Conservation (phyloP, 768 basidiomycete genomes). For the Daedaleopsis sinensis region DNA sequence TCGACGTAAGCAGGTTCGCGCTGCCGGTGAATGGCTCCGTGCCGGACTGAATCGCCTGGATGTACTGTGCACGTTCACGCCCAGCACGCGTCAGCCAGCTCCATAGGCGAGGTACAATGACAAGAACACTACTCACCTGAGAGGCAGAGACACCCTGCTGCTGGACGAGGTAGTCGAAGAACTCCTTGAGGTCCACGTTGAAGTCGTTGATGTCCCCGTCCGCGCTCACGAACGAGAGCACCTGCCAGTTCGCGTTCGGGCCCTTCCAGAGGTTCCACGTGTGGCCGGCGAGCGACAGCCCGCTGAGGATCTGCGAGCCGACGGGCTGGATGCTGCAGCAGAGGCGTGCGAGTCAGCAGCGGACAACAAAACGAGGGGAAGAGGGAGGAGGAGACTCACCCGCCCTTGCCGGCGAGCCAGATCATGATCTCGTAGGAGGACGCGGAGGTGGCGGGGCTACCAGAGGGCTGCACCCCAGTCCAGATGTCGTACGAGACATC, state of each 20-base stretch:
- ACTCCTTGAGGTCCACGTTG: constrained; percentile 52
- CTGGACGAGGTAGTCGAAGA: constrained; percentile 54
- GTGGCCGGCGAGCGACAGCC: constrained; percentile 47
- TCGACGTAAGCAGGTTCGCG: constrained; percentile 46
- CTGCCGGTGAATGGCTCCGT: constrained; percentile 57
- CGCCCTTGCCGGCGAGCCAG: constrained; percentile 59
- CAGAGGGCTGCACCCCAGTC: constrained; percentile 46
- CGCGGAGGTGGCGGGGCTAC: constrained; percentile 47
- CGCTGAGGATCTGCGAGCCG: constrained; percentile 48
- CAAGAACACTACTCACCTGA: constrained; percentile 36
- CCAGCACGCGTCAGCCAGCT: background rate
- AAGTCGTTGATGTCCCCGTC: constrained; percentile 53
- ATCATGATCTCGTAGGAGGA: constrained; percentile 65
- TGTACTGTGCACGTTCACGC: constrained; percentile 37
- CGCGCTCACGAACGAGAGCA: constrained; percentile 55
- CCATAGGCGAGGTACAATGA: background rate
- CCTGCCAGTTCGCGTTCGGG: constrained; percentile 57
- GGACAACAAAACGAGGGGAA: background rate
- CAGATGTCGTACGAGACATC: constrained; percentile 65
- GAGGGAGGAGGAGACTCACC: constrained; percentile 35
- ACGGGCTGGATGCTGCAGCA: constrained; percentile 55
- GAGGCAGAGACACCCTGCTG: constrained; percentile 50
- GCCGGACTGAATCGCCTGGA: constrained; percentile 58
- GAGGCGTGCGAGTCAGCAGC: background rate
- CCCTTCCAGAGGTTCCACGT: constrained; percentile 62